phyloP scores from a whole-genome alignment of 305 asterid genomes.

The Fraxinus greggii region DNA sequence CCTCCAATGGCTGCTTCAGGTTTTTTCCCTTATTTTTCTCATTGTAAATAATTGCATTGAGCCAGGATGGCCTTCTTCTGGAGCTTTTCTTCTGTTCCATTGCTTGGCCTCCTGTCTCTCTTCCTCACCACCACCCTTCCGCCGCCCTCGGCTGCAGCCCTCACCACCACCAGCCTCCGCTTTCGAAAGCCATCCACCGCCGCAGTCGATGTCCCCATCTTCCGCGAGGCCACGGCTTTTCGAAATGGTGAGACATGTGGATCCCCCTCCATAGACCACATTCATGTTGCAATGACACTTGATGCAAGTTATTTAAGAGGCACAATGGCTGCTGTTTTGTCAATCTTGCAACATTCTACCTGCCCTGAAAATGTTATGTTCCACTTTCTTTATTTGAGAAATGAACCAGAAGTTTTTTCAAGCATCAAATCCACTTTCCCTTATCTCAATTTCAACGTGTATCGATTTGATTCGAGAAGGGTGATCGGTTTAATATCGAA shows the following conservation, averaged over 20 bases:
- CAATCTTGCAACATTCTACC: conserved; percentile 64
- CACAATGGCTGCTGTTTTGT: conserved; percentile 69
- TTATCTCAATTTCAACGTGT: conserved; percentile 53
- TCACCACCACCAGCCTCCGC: neutral
- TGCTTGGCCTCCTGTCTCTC: conserved; percentile 61
- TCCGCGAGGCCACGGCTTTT: conserved; percentile 58
- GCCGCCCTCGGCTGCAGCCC: neutral
- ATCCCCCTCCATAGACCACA: conserved; percentile 5
- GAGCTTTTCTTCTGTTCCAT: conserved; percentile 33
- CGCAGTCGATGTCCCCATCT: conserved; percentile 7
- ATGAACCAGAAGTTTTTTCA: conserved; percentile 41
- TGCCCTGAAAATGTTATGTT: conserved; percentile 56
- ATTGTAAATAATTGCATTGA: conserved; percentile 24
- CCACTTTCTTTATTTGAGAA: conserved; percentile 47
- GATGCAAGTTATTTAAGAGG: conserved; percentile 68
- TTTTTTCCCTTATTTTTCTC: conserved; percentile 27
- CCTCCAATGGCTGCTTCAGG: conserved; percentile 52
- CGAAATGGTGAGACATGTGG: conserved; percentile 44
- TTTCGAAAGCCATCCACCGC: conserved; percentile 31
- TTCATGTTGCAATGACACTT: conserved; percentile 74
- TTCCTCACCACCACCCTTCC: conserved; percentile 29
- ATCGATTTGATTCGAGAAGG: conserved; percentile 35
- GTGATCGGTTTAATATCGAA: conserved; percentile 59
- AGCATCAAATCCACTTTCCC: conserved; percentile 58
- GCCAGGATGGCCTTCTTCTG: conserved; percentile 68